These are phyloP conservation scores for Cardamine resedifolia DNA, from an alignment of 345 rosid species.

Conservation along the genomic window DNA sequence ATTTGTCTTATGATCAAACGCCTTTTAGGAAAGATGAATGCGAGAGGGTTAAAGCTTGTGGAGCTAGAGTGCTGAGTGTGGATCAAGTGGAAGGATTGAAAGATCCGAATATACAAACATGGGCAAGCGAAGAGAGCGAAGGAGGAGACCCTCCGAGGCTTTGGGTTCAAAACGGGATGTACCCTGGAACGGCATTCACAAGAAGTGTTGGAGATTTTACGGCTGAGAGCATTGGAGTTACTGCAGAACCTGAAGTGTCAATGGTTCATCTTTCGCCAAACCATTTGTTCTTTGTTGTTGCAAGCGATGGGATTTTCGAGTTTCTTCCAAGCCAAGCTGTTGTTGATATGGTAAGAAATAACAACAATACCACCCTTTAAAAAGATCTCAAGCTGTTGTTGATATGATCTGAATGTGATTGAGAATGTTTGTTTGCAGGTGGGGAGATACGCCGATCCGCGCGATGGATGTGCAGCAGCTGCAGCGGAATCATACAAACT, in stretches of 20 bases:
- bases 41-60: conserved; percentile 85
- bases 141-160: conserved; percentile 97
- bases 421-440: conserved; percentile 49
- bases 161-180: conserved; percentile 90
- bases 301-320: conserved; percentile 97
- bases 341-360: conserved; percentile 78
- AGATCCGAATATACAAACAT: conserved; percentile 77
- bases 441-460: conserved; percentile 66
- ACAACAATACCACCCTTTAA: background rate
- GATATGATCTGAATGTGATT: background rate
- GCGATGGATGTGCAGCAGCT: conserved; percentile 91
- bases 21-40: conserved; percentile 92
- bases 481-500: conserved; percentile 88
- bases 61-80: conserved; percentile 87
- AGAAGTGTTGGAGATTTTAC: conserved; percentile 86
- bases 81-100: conserved; percentile 96
- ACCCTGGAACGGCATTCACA: conserved; percentile 95
- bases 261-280: conserved; percentile 58
- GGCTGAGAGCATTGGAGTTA: conserved; percentile 87
- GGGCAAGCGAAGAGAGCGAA: conserved; percentile 89
- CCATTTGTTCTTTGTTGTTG: conserved; percentile 85
- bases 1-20: conserved; percentile 90
- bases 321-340: conserved; percentile 89
- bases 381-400: background rate
- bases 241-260: conserved; percentile 80